Evolutionary conservation across 1,284 basidiomycete genomes (phyloP), one percentile per base, ranked within the genome.

Genomic region (Trichosporon sp.): DNA sequence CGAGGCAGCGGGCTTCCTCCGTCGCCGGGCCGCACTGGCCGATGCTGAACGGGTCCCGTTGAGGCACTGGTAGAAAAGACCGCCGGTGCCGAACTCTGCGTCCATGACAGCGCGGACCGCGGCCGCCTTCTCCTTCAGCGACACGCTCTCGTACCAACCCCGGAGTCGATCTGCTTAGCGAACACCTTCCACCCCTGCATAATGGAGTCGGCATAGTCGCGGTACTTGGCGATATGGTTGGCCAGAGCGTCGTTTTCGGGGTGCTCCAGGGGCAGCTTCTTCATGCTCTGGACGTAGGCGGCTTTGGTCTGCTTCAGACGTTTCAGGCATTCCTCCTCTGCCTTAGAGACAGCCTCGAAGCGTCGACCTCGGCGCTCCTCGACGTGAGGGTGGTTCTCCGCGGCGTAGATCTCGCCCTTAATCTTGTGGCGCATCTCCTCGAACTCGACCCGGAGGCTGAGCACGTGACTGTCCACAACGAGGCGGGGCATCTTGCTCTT

Each of bases 21-120:
- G 58, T 88, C 87, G 67, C 88, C 88, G 87, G 89, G 38, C 34
- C 53, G 56, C 62, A 71, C 32, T 66, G 64, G 3, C 73, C 76
- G 44, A 88, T 87, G 6, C 84, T 83, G 67, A 85, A 88, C 0
- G 79, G 78, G 72, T 88, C 0, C 87, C 87, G 60, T 87, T 85
- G 5, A 80, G 78, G 75, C 87, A 85, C 67, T 81, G 68, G 60
- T 70, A 67, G 15, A 66, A 67, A 51, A 66, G 27, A 63, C 70
- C 68, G 38, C 76, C 35, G 3, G 23, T 64, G 21, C 25, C 62
- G n/a, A 23, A 12, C 7, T 21, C 11, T 13, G 25, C 15, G 12
- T 60, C 60, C 18, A 32, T 21, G 31, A 23, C 15, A 12, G 12
- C 31, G 29, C 60, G 31, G 11, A 62, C 21, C 18, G 18, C 23